phyloP scores from a whole-genome alignment of 2,329 filamentous ascomycete species.

The Trichoderma arundinaceum region DNA sequence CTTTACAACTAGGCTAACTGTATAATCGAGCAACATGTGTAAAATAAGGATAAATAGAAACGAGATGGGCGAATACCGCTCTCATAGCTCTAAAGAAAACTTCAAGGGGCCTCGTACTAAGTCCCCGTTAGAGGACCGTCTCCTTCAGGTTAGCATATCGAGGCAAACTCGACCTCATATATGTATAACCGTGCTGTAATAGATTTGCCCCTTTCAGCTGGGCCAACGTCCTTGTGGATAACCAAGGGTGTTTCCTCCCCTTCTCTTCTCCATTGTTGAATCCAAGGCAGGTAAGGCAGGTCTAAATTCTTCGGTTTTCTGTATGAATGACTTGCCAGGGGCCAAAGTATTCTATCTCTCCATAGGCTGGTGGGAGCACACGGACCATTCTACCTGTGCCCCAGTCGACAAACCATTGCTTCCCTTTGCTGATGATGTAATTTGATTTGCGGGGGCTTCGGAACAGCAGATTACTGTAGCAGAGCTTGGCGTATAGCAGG shows the following conservation, averaged over 20 bases:
- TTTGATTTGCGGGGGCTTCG: constrained; percentile 63
- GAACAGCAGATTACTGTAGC: constrained; percentile 63
- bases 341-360: constrained; percentile 56
- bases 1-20: not conserved
- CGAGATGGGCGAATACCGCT: not conserved
- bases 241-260: not conserved
- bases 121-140: not conserved
- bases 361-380: constrained; percentile 60
- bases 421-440: constrained; percentile 62
- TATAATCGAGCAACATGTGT: not conserved
- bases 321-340: constrained; percentile 58
- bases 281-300: not conserved
- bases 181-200: not conserved
- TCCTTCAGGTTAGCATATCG: not conserved
- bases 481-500: constrained; percentile 64
- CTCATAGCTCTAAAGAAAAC: not conserved
- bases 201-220: not conserved
- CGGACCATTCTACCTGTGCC: constrained; percentile 59
- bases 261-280: not conserved
- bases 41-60: not conserved
- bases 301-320: constrained; percentile 55
- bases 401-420: constrained; percentile 66
- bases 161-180: not conserved
- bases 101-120: not conserved
- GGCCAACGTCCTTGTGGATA: not conserved